Conservation (phyloP, 2,329 filamentous ascomycete genomes). For the Fusarium xylarioides region DNA sequence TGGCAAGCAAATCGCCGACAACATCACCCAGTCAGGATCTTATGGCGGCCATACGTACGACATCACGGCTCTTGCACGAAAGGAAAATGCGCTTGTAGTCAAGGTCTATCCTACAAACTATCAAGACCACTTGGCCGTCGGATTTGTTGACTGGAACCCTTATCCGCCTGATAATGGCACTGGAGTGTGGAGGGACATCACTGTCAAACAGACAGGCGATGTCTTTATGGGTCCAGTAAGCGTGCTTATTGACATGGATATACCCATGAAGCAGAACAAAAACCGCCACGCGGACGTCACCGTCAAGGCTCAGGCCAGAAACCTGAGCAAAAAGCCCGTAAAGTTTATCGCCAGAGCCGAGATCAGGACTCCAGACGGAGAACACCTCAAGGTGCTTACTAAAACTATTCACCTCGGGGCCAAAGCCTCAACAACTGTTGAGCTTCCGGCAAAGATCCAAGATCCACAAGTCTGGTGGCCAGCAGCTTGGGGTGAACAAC, state of each 20-base stretch:
- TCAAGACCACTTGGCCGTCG: not conserved
- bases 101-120: not conserved
- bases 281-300: not conserved
- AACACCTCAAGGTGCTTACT: not conserved
- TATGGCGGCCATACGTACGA: not conserved
- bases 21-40: not conserved
- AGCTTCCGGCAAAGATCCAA: not conserved
- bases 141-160: not conserved
- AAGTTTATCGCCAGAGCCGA: not conserved
- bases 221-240: not conserved
- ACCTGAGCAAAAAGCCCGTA: not conserved
- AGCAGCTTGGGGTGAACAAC: not conserved
- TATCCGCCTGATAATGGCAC: not conserved
- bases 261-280: not conserved
- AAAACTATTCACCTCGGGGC: not conserved
- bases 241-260: not conserved
- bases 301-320: not conserved
- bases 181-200: not conserved
- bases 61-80: not conserved
- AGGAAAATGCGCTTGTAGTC: not conserved
- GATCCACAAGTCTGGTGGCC: not conserved
- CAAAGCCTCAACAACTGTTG: not conserved
- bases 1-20: not conserved
- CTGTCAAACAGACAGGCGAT: not conserved
- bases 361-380: not conserved